These are phyloP conservation scores for Delphinella strobiligena DNA, from an alignment of 2,329 filamentous ascomycete species.

Conservation along the genomic window DNA sequence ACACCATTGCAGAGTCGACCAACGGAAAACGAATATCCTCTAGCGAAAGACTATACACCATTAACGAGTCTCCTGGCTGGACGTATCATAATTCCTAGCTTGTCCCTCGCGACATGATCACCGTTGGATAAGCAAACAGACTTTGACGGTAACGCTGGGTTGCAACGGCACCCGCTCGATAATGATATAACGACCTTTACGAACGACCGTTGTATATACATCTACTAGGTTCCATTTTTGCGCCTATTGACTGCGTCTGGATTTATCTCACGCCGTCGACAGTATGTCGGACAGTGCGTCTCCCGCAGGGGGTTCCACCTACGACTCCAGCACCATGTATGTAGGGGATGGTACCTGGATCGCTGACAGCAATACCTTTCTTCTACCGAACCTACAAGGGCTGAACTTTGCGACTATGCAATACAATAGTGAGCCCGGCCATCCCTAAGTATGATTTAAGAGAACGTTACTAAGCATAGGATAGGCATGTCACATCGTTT, in stretches of 20 bases:
- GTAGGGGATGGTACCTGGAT: constrained; percentile 82
- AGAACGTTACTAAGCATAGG: not conserved
- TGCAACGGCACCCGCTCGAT: too few species aligned
- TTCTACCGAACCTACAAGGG: constrained; percentile 65
- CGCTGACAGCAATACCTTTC: constrained; percentile 61
- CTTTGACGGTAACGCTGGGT: not conserved
- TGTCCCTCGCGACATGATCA: not conserved
- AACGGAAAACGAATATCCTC: too few species aligned
- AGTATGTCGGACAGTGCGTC: constrained; percentile 32
- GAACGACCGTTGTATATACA: too few species aligned
- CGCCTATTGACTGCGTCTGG: too few species aligned
- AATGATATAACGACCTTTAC: too few species aligned
- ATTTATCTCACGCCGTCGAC: not conserved
- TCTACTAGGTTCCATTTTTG: too few species aligned
- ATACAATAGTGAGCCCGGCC: constrained; percentile 58
- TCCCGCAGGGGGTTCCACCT: constrained; percentile 59
- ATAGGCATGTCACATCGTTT: constrained; percentile 76
- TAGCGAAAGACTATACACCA: too few species aligned
- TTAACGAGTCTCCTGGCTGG: too few species aligned
- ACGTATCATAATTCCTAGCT: not conserved
- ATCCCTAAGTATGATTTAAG: not conserved
- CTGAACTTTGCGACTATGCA: constrained; percentile 71
- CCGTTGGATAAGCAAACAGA: not conserved
- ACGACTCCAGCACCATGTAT: constrained; percentile 60
- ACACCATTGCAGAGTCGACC: too few species aligned